Evolutionary conservation across 805 yeast species (phyloP).

Genomic region (Lachancea waltii): DNA sequence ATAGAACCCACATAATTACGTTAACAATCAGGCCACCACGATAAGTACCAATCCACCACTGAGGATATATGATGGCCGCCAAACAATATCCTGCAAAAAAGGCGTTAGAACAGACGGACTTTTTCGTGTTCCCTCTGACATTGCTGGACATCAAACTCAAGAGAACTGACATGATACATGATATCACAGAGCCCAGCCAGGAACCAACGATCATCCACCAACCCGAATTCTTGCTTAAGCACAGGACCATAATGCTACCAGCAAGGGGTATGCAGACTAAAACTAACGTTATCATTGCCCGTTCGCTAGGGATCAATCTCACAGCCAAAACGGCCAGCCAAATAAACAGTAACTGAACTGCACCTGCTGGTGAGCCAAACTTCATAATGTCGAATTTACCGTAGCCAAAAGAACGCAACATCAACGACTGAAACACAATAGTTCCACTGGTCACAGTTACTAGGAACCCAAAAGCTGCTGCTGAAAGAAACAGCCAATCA

Average conservation of each 20-base stretch:
- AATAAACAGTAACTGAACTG: slow-evolving; percentile 8
- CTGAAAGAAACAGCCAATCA: slow-evolving; percentile 7
- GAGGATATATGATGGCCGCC: slow-evolving; percentile 19
- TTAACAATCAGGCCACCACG: slow-evolving; percentile 16
- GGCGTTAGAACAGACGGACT: slow-evolving; percentile 10
- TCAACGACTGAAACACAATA: slow-evolving; percentile 7
- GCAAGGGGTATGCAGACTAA: slow-evolving; percentile 7
- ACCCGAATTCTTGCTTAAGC: slow-evolving; percentile 1
- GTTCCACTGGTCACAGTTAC: slow-evolving; percentile 7
- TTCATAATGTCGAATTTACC: slow-evolving; percentile 7
- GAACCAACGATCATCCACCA: slow-evolving; percentile 11
- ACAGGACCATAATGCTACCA: slow-evolving; percentile 7
- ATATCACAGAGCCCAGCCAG: slow-evolving; percentile 9
- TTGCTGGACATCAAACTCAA: slow-evolving; percentile 10
- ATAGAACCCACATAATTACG: slow-evolving; percentile 29
- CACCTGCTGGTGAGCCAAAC: slow-evolving; percentile 10
- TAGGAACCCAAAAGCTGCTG: slow-evolving; percentile 6
- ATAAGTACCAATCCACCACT: slow-evolving; percentile 21
- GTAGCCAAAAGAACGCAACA: slow-evolving; percentile 7
- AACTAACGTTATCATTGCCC: slow-evolving; percentile 2
- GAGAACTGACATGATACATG: slow-evolving; percentile 7
- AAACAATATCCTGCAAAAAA: slow-evolving; percentile 18
- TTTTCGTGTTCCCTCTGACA: slow-evolving; percentile 11
- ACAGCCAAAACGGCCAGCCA: slow-evolving; percentile 10
- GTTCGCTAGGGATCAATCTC: slow-evolving; percentile 7